Base-by-base conservation (phyloP, 768 basidiomycete genomes). In the Mycena rosella region DNA sequence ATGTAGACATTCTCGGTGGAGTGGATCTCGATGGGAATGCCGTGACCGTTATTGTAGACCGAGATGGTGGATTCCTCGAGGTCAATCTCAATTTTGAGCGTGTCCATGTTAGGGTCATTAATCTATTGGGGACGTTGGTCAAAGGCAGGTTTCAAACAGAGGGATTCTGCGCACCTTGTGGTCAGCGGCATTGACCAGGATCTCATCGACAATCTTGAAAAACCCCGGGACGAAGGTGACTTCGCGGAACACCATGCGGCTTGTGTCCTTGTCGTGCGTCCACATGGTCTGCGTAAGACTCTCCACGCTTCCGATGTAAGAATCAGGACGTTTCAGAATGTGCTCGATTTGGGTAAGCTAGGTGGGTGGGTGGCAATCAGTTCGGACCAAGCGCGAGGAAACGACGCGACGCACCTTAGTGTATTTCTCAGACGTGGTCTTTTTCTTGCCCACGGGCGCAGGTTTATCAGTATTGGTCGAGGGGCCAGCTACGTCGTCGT, bases 141-240 rank as follows among this genome's bases (percentile, higher is more conserved):
- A 40, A n/a, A 51, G 24, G 27, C 32, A 22, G 51, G n/a, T n/a
- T n/a, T n/a, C n/a, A n/a, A n/a, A n/a, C n/a, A 13, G 11, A 4
- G 22, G 11, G 17, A 60, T 0, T 18, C 15, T 3, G 78, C 84
- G 62, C 69, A 94, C 97, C 91, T 99, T 99, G 82, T 99, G 98
- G 78, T 99, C 98, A 5, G 98, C 98, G 24, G 98, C 98, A 79
- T 99, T 99, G 74, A 99, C 98, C 3, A 99, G 84, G 74, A 99
- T 99, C 82, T 99, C 98, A 75, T 99, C 98, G 17, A 99, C 92
- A 74, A 99, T 99, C 86, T 99, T 99, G 88, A 96, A 96, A 79
- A 99, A 97, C 59, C 96, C 98, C 0, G 98, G 98, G 2, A 98
- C 96, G 75, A 92, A 99, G 74, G 89, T 94, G 69, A 92, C 93